Evolutionary conservation across 805 yeast species (phyloP).

Genomic region (Candida andamanensis): DNA sequence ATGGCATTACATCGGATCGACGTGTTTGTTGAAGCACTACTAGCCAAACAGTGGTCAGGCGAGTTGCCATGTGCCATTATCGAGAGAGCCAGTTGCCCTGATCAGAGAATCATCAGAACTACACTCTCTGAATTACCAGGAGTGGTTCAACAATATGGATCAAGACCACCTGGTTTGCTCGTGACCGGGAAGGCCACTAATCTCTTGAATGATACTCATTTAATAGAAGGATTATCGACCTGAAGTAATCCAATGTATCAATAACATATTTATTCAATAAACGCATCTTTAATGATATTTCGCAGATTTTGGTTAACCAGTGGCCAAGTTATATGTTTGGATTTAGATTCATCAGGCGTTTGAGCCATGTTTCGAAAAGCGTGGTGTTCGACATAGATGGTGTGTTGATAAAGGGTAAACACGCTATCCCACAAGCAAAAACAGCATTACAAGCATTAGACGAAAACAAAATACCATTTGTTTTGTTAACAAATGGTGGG

Average conservation of each 20-base stretch:
- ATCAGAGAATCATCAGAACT: slow-evolving; percentile 80
- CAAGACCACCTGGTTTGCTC: slow-evolving; percentile 89
- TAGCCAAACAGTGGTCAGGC: slow-evolving; percentile 58
- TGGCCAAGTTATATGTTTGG: no score
- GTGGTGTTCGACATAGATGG: slow-evolving; percentile 70
- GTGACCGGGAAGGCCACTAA: slow-evolving; percentile 78
- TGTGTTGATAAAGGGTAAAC: slow-evolving; percentile 70
- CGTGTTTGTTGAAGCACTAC: slow-evolving; percentile 46
- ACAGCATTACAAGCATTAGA: slow-evolving; percentile 54
- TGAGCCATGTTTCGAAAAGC: slow-evolving; percentile 3
- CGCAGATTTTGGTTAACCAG: no score
- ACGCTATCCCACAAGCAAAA: slow-evolving; percentile 60
- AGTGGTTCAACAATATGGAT: slow-evolving; percentile 72
- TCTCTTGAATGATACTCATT: slow-evolving; percentile 28
- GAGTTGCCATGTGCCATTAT: slow-evolving; percentile 77
- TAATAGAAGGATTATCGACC: slow-evolving; percentile 5
- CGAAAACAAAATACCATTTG: slow-evolving; percentile 59
- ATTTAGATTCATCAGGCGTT: not conserved
- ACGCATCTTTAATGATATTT: no score
- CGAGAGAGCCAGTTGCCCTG: slow-evolving; percentile 91
- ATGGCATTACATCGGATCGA: slow-evolving; percentile 83
- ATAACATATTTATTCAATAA: no score
- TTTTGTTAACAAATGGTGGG: slow-evolving; percentile 89
- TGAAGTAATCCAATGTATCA: not conserved
- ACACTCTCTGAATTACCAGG: slow-evolving; percentile 59